Base-by-base conservation (phyloP, 768 basidiomycete genomes). In the Lanmaoa pseudosensibilis region DNA sequence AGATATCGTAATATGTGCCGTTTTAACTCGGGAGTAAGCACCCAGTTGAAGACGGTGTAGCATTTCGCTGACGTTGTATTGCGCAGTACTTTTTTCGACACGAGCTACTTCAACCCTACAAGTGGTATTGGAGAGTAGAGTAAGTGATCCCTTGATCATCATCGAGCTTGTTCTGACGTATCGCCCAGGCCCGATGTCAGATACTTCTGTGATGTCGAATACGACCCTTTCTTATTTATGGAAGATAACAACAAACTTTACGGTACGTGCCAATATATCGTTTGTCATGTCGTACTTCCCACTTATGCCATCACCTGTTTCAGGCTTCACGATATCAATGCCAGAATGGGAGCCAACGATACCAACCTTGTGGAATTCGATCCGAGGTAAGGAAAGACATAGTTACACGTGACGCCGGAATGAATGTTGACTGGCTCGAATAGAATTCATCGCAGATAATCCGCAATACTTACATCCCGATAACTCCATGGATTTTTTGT, bases 1-100 rank as follows among this genome's bases (percentile, higher is more conserved):
- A 80, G 75, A n/a, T 88, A 90, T 61, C 79, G 86, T n/a, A 86
- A 88, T 53, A 88, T 90, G 88, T 89, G 88, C 67, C 77, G 87
- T 37, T 90, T 82, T 72, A 86, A 88, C 69, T 87, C 85, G 1
- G 87, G 84, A 2, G 84, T 85, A 60, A 57, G 80, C 68, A 27
- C 11, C 32, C 36, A 39, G n/a, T 41, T 41, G 12, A 36, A 38
- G 15, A 2, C 16, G 18, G 8, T 43, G 18, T 27, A 34, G 3
- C 34, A 27, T 19, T 54, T 44, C 12, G 46, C 54, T 63, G 37
- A 66, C 30, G n/a, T 53, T 38, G 54, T 52, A 21, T 32, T 32
- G 27, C 32, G 8, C 47, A 83, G 76, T 82, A 77, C 73, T 86
- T 86, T 70, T 86, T 77, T 70, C 69, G 68, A 48, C 83, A 86